Evolutionary conservation across 75 land plant species (phyloP).

Genomic region (Pinus taeda): DNA sequence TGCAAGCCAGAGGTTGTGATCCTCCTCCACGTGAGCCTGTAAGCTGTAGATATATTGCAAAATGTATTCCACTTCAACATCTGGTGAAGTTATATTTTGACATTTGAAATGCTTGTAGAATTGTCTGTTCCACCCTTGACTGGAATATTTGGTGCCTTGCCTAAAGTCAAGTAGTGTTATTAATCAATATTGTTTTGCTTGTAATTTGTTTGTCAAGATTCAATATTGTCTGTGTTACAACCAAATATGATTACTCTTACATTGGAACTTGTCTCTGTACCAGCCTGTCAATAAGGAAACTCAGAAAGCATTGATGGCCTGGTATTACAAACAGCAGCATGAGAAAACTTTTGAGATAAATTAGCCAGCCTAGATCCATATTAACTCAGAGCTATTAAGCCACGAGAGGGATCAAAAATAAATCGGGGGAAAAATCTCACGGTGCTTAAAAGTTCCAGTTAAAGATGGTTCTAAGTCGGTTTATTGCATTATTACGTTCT

Average conservation of each 20-base stretch:
- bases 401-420: background rate
- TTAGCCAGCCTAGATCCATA: background rate
- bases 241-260: too few relatives aligned
- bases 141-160: background rate
- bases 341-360: slow-evolving; percentile 8
- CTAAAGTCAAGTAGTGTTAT: background rate
- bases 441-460: too few relatives aligned
- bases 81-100: slow-evolving; percentile 6
- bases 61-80: background rate
- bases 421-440: background rate
- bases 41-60: slow-evolving; percentile 8
- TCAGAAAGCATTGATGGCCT: slow-evolving; percentile 53
- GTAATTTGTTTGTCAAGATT: too few relatives aligned
- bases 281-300: slow-evolving; percentile 47
- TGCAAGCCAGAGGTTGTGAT: slow-evolving; percentile 41
- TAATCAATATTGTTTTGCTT: background rate
- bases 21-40: slow-evolving; percentile 53
- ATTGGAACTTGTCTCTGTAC: background rate
- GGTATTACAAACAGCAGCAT: slow-evolving; percentile 38
- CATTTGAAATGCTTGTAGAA: background rate
- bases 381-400: background rate
- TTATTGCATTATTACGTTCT: too few relatives aligned
- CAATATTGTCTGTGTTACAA: too few relatives aligned
- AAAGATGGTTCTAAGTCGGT: too few relatives aligned
- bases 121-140: background rate